A percentile compares a stretch with the other conserved stretches of the same genome.
Evolutionary conservation across 1,284 basidiomycete genomes (phyloP).

Genomic region (Trametes versicolor): DNA sequence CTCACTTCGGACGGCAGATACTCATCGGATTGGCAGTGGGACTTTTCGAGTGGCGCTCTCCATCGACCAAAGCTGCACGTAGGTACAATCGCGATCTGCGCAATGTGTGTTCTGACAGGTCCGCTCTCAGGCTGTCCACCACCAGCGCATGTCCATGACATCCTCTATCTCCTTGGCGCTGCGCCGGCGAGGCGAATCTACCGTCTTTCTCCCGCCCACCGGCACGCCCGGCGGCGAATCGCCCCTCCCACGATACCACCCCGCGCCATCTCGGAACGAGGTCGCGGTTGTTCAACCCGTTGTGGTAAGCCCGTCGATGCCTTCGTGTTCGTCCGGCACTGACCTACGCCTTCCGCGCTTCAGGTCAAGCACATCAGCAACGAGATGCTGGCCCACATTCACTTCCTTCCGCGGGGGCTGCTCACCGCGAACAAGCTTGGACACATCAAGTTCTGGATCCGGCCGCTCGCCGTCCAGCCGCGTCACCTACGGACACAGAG

Average conservation of each 20-base stretch:
- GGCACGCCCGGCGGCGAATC: conserved; percentile 45
- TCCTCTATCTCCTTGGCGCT: conserved; percentile 77
- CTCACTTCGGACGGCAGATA: conserved; percentile 9
- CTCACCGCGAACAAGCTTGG: conserved; percentile 80
- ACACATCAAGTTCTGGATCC: conserved; percentile 84
- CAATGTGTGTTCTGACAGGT: neutral
- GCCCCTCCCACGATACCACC: conserved; percentile 73
- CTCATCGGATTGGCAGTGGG: conserved; percentile 88
- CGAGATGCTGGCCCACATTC: conserved; percentile 75
- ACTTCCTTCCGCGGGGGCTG: conserved; percentile 80
- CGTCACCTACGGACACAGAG: conserved; percentile 39
- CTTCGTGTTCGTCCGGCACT: neutral
- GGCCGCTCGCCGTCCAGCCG: conserved; percentile 65
- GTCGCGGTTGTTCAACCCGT: conserved; percentile 93
- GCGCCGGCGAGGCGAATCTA: conserved; percentile 62
- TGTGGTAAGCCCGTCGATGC: conserved; percentile 64
- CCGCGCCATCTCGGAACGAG: conserved; percentile 89
- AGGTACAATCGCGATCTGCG: conserved; percentile 2
- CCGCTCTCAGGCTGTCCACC: conserved; percentile 57
- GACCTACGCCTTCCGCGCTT: conserved; percentile 38
- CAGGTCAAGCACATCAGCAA: conserved; percentile 84
- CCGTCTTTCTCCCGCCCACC: conserved; percentile 60
- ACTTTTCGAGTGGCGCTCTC: conserved; percentile 84
- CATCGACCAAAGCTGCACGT: conserved; percentile 76
- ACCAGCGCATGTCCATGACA: conserved; percentile 77